phyloP scores from a whole-genome alignment of 2,329 filamentous ascomycete species.

The Aspergillus eucalypticola region DNA sequence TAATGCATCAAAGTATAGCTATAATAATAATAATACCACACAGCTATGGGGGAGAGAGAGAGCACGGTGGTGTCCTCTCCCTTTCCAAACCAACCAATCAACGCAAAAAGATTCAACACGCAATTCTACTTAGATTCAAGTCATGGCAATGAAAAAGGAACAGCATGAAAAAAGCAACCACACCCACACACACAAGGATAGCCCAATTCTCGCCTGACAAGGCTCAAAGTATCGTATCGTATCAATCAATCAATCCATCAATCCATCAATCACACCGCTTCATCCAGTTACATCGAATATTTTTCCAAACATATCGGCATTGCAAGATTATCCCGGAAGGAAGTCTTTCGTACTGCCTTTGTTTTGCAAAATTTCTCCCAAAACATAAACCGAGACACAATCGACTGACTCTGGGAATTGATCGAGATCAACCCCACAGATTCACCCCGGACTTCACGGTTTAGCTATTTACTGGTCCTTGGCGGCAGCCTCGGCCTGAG shows the following conservation, averaged over 20 bases:
- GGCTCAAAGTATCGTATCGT: constrained; percentile 1
- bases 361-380: constrained; percentile 5
- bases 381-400: neutral
- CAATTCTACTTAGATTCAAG: constrained; percentile 15
- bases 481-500: constrained; percentile 74
- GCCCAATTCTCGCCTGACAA: constrained; percentile 2
- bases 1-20: constrained; percentile 23
- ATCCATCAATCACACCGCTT: neutral
- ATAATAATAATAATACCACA: constrained; percentile 7
- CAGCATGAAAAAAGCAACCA: constrained; percentile 7
- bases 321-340: neutral
- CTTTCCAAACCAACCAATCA: neutral
- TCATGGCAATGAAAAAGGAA: constrained; percentile 16
- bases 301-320: neutral
- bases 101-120: constrained; percentile 6
- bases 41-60: constrained; percentile 2
- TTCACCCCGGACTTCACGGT: constrained; percentile 8
- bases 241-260: no score
- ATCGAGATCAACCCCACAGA: constrained; percentile 9
- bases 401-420: constrained; percentile 5
- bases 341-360: constrained; percentile 3
- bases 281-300: neutral
- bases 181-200: constrained; percentile 2
- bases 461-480: constrained; percentile 54
- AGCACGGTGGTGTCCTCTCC: no score